Conservation (phyloP, 1,139 yeast genomes). For the Magnusiomyces sp. region DNA sequence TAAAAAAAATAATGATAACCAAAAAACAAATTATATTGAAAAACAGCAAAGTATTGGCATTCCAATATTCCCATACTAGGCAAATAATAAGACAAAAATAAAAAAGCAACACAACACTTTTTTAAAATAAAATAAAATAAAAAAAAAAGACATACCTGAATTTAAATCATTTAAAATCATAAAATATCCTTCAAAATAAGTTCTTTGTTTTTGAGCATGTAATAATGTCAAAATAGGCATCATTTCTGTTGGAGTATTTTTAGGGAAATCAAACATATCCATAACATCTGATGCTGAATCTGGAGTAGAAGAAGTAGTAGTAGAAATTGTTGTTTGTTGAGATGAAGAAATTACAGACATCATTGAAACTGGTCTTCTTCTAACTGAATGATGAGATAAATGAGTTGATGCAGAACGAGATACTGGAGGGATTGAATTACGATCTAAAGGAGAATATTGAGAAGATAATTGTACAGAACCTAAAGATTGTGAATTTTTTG, state of each 20-base stretch:
- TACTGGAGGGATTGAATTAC: neutral
- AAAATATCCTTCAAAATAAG: conserved; percentile 42
- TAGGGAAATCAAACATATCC: conserved; percentile 21
- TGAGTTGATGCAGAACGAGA: neutral
- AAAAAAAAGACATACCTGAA: conserved; percentile 19
- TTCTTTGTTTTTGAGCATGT: conserved; percentile 43
- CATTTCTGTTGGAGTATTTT: conserved; percentile 41
- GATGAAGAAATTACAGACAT: too few species aligned
- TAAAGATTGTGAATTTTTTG: too few species aligned
- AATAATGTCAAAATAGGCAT: conserved; percentile 46
- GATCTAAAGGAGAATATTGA: neutral
- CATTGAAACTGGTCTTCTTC: too few species aligned
- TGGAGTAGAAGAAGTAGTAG: neutral
- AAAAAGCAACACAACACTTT: neutral
- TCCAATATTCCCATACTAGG: too few species aligned
- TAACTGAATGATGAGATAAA: too few species aligned
- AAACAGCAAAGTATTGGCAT: too few species aligned
- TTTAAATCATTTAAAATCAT: conserved; percentile 36
- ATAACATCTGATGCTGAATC: neutral
- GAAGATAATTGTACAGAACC: too few species aligned
- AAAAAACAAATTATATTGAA: too few species aligned
- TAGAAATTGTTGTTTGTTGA: neutral
- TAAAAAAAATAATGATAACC: too few species aligned
- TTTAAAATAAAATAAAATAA: neutral
- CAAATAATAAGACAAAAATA: neutral